phyloP scores from a whole-genome alignment of 2,329 filamentous ascomycete species.

The Colletotrichum trifolii region DNA sequence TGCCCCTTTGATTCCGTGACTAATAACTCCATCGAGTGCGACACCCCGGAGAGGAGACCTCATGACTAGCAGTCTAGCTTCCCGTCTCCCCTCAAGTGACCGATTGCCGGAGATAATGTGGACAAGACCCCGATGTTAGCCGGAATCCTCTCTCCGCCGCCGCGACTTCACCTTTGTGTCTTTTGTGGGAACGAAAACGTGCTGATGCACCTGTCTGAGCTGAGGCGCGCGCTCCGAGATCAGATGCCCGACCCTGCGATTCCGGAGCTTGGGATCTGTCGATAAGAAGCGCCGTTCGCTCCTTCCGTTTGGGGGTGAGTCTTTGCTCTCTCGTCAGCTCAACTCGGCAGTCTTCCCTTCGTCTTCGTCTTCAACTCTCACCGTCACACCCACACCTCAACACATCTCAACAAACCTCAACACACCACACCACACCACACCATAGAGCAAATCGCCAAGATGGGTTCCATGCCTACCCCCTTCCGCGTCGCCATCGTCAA shows the following conservation, averaged over 20 bases:
- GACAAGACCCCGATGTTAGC: conserved; percentile 24
- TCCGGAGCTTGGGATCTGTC: too few species aligned
- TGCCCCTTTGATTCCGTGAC: background rate
- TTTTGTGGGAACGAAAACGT: conserved; percentile 6
- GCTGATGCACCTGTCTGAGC: conserved; percentile 16
- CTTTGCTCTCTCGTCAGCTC: too few species aligned
- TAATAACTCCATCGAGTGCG: conserved; percentile 17
- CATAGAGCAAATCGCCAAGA: background rate
- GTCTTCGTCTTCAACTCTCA: too few species aligned
- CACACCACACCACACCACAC: too few species aligned
- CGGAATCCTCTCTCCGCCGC: conserved; percentile 12
- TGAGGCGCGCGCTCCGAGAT: background rate
- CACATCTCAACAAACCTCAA: too few species aligned
- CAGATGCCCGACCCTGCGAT: background rate
- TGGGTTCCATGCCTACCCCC: conserved; percentile 27
- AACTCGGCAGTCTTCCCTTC: too few species aligned
- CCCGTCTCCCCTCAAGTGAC: conserved; percentile 9
- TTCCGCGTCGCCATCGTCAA: conserved; percentile 32
- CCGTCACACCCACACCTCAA: too few species aligned
- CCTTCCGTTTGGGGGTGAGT: too few species aligned
- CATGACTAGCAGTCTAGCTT: conserved; percentile 10
- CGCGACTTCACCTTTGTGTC: too few species aligned
- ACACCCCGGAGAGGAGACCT: background rate
- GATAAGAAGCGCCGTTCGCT: too few species aligned
- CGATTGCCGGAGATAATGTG: conserved; percentile 25